Evolutionary conservation across 176 grass and related monocot genomes (phyloP), one percentile per base, ranked within the genome.

Genomic region (Phyllostachys edulis): DNA sequence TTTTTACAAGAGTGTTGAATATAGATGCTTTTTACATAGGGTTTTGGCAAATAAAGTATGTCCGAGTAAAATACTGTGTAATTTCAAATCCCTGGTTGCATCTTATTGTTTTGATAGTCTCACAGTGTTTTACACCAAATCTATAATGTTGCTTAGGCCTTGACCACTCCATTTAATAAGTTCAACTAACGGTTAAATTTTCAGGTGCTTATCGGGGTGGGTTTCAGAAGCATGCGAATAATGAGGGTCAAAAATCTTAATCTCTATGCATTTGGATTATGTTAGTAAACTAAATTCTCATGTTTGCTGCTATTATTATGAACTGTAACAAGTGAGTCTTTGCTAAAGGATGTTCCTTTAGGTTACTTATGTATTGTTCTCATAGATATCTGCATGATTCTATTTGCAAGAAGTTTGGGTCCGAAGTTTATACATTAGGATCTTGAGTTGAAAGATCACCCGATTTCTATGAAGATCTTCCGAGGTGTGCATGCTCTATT

Each of bases 251-350:
- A 96, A 82, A 77, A 85, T 69, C 47, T 99, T 42, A 96, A 95
- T 71, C 79, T 99, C 55, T 99, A 96, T 85, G 96, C 96, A 79
- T 99, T 99, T 84, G 96, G 96, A 57, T 78, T 99, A 88, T 99
- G 96, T 99, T 78, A 98, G 96, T 93, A 61, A n/a, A 47, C 26
- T 70, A 66, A 61, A 21, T 56, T 85, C 3, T 55, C 15, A 40
- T 55, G 18, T 42, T 44, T 85, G 9, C 13, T 72, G 5, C 34
- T 81, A 40, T 73, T 80, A 45, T 80, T 83, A 45, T 32, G 24
- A 26, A 60, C 57, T 92, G 21, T 74, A 82, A 60, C 27, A 17
- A 3, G 57, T 32, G 37, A n/a, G 8, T 83, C 37, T 11, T 77
- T 36, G n/a, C 71, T 88, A 78, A 49, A 78, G 27, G 75, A 27